These are phyloP conservation scores for Suillus discolor DNA, from an alignment of 768 basidiomycete genomes.

Conservation along the genomic window DNA sequence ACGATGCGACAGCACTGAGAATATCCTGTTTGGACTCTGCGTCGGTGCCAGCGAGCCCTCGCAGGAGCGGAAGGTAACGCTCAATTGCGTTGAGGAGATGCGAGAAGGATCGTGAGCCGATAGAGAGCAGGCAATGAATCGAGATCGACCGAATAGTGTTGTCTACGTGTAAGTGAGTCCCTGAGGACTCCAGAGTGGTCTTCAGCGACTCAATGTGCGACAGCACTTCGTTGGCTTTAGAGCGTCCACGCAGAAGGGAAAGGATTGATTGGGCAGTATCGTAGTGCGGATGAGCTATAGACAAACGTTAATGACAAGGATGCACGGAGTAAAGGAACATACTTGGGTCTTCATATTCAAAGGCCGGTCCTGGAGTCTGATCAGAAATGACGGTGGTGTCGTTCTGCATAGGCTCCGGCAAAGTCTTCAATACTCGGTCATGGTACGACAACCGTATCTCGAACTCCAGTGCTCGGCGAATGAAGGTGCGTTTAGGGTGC, in stretches of 20 bases:
- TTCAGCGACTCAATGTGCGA: slow-evolving; percentile 71
- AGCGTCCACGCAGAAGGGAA: slow-evolving; percentile 77
- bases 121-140: slow-evolving; percentile 85
- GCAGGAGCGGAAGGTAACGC: slow-evolving; percentile 81
- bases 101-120: slow-evolving; percentile 95
- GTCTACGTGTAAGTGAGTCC: slow-evolving; percentile 60
- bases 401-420: slow-evolving; percentile 80
- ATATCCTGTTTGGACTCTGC: slow-evolving; percentile 70
- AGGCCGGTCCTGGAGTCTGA: slow-evolving; percentile 77
- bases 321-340: slow-evolving; percentile 24
- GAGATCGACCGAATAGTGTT: slow-evolving; percentile 73
- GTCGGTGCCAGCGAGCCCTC: slow-evolving; percentile 56
- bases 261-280: slow-evolving; percentile 80
- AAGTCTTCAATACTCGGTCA: slow-evolving; percentile 86
- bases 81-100: slow-evolving; percentile 98
- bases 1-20: slow-evolving; percentile 66
- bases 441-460: slow-evolving; percentile 93
- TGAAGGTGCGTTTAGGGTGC: slow-evolving; percentile 88
- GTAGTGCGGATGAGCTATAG: slow-evolving; percentile 71
- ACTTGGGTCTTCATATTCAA: slow-evolving; percentile 84
- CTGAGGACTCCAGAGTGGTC: slow-evolving; percentile 60
- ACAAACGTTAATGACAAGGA: background rate
- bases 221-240: slow-evolving; percentile 81
- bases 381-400: slow-evolving; percentile 65
- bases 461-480: slow-evolving; percentile 83